Evolutionary conservation across 306 rosid genomes (phyloP), one percentile per base, ranked within the genome.

Genomic region (Casuarina glauca): DNA sequence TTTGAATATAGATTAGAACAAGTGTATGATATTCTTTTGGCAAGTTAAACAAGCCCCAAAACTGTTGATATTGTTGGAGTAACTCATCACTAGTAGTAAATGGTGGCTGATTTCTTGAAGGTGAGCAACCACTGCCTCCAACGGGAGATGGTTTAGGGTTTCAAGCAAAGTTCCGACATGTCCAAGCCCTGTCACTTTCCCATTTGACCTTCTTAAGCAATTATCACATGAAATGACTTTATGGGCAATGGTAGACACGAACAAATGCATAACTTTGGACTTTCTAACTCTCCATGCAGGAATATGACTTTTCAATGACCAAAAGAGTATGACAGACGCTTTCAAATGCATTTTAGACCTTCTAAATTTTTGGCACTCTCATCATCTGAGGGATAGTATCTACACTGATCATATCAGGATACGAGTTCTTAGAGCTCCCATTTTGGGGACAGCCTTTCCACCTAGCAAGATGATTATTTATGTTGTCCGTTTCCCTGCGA

Each of bases 71-170:
- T 17, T 58, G 1, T 2, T 7, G 4, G 35, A 32, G 42, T 58
- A 36, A 84, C 99, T 88, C 80, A 96, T 98, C 74, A 72, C 77
- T 49, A 77, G 81, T 74, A 82, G 91, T 49, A 93, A 80, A 61
- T 81, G 87, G 73, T 75, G 79, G 82, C 87, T 83, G 70, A 88
- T 86, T 79, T 96, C 96, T 61, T 83, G 89, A 45, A 93, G 97
- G 42, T 84, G 84, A 64, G 85, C 75, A 16, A 91, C 81, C 67
- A 86, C 80, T 64, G 74, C 63, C 74, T 90, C 97, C 81, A 92
- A 72, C 0, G 96, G 90, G 78, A 93, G 86, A 79, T 85, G 87
- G 76, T 88, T 87, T 19, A 96, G 66, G 51, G 91, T 87, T 73
- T 89, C 76, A 12, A 87, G 78, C 82, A 96, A 83, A 45, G 85